Base-by-base conservation (phyloP, 352 stramenopile species). In the Halophytophthora polymorphica region DNA sequence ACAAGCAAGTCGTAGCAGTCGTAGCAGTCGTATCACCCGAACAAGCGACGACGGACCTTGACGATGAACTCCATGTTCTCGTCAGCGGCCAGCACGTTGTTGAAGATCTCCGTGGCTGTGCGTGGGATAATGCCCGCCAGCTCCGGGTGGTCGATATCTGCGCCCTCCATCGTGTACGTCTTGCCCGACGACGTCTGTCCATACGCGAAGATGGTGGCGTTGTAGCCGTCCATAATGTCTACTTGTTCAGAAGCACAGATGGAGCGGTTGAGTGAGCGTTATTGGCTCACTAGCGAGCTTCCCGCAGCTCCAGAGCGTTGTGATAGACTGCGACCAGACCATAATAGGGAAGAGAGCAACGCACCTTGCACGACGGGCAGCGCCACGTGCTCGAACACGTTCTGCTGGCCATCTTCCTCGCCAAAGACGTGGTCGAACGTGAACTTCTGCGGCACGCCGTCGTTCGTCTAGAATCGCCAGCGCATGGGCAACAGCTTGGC, bases 141-240 rank as follows among this genome's bases (percentile, higher is more conserved):
- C 56, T 92, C 72, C 8, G 71, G 69, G 67, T 97, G 81, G 58
- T 96, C 78, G 56, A 96, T 97, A 23, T 81, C 69, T 6, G 66
- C 59, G 45, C 57, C 58, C 28, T 75, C 62, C 61, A 71, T 71
- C 36, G 66, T 71, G 42, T 71, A 71, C 34, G 62, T 75, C 28
- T 69, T 75, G 52, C 61, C 89, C 6, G 76, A 90, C 14, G 83
- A 93, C 37, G 89, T 96, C 66, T 97, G 88, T 3, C 88, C 88
- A 56, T 97, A 98, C 3, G 91, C 90, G 47, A 98, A 97, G 52
- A 98, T 96, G 28, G 90, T 97, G 1, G 85, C 91, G 53, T 98
- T 97, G 67, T 97, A 98, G 6, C 92, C 91, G 38, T 87, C 71
- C 66, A 97, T 88, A 29, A 97, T 85, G 64, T 96, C 86, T 90